These are phyloP conservation scores for Cladochytrium replicatum DNA, from an alignment of 192 early-diverging fungal genomes.

Conservation along the genomic window DNA sequence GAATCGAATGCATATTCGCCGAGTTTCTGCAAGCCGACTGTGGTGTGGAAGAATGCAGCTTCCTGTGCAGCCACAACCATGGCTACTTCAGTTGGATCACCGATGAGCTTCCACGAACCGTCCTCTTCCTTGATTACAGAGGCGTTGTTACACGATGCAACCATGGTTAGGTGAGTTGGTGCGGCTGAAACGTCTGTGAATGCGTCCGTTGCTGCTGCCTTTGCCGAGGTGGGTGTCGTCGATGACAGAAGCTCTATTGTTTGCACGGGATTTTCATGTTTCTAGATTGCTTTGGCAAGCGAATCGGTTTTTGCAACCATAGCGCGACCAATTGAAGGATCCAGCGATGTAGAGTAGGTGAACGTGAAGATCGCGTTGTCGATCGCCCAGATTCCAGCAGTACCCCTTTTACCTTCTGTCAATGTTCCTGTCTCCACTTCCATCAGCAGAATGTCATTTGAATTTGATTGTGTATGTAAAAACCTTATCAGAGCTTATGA, in stretches of 20 bases:
- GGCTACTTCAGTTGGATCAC: slow-evolving; percentile 95
- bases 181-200: slow-evolving; percentile 27
- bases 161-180: slow-evolving; percentile 58
- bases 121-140: slow-evolving; percentile 53
- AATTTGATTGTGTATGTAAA: too few relatives aligned
- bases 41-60: slow-evolving; percentile 59
- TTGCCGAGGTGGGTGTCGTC: slow-evolving; percentile 4
- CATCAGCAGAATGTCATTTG: too few relatives aligned
- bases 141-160: slow-evolving; percentile 75
- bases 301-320: not conserved
- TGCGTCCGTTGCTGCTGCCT: slow-evolving; percentile 28
- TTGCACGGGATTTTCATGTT: not conserved
- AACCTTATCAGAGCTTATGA: slow-evolving; percentile 96
- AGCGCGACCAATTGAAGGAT: slow-evolving; percentile 26
- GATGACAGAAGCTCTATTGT: too few relatives aligned
- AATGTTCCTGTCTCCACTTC: slow-evolving; percentile 74
- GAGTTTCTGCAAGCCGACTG: slow-evolving; percentile 51
- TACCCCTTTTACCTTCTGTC: slow-evolving; percentile 97
- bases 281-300: slow-evolving; percentile 13
- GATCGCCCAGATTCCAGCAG: slow-evolving; percentile 72
- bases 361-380: slow-evolving; percentile 60
- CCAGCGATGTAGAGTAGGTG: slow-evolving; percentile 42
- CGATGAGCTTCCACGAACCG: slow-evolving; percentile 59
- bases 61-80: slow-evolving; percentile 78
- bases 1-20: slow-evolving; percentile 86